Evolutionary conservation across 352 stramenopile genomes (phyloP), one percentile per base, ranked within the genome.

Genomic region (Globisporangium iwayamae): DNA sequence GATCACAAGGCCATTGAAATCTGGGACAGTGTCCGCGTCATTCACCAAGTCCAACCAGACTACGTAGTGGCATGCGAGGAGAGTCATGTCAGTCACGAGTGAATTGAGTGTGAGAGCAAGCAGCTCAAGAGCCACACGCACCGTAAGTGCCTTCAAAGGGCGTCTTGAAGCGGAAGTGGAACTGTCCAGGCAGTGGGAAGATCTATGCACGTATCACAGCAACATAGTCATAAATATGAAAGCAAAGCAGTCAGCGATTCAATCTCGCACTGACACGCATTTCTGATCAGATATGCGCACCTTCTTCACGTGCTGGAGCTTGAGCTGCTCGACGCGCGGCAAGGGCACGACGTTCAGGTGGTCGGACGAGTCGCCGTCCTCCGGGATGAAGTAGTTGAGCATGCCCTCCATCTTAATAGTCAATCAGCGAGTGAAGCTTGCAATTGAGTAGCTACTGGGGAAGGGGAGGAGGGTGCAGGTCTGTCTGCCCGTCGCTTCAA

Each of bases 111-210:
- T 8, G 32, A 36, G 32, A 9, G 32, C 32, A 36, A 36, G 32
- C 32, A 36, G 32, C 7, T 34, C 9, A 7, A 34, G 22, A 54
- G 10, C 50, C 11, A 11, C 32, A 68, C 73, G 38, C 34, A 94
- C 86, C 86, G 41, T 93, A 94, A 41, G 86, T 94, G 52, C 86
- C 84, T 63, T 94, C 86, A 55, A 94, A 94, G 34, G 82, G 70
- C 41, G 83, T 91, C 68, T 94, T 94, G 69, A 94, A 94, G 62
- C 86, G 83, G 62, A 92, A 94, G 47, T 94, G 86, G 65, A 93
- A 94, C 48, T 89, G 75, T 1, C 86, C 86, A 14, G 84, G 86
- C 56, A 94, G 54, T 8, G 86, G 86, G 56, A 94, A 92, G 43
- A 71, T 79, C 85, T 91, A 28, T 20, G 22, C 32, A 64, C 47